Evolutionary conservation across 129 eudicot genomes (phyloP).

Genomic region (Gnaphalium uliginosum): DNA sequence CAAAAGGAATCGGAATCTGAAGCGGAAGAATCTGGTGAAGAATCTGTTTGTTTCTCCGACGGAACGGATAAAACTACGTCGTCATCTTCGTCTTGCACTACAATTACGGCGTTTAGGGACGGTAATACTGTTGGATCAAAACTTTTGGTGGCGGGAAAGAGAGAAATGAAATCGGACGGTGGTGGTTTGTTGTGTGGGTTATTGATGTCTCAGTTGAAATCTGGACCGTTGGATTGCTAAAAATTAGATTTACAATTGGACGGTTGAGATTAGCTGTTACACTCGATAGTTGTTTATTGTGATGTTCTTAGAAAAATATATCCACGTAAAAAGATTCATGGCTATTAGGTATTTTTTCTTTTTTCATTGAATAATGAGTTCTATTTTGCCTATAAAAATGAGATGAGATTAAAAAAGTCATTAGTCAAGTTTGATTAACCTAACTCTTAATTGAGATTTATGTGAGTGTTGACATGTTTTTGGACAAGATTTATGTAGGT

Average conservation of each 20-base stretch:
- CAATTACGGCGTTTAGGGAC: conserved; percentile 59
- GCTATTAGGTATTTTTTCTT: neutral
- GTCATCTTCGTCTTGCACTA: conserved; percentile 56
- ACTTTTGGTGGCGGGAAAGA: conserved; percentile 45
- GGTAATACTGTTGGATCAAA: conserved; percentile 38
- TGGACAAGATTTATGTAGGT: too few species aligned
- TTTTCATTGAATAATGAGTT: too few species aligned
- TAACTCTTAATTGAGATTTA: too few species aligned
- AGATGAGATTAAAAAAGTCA: too few species aligned
- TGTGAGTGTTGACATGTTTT: too few species aligned
- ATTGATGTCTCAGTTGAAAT: conserved; percentile 47
- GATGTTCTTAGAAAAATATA: neutral
- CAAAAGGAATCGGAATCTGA: conserved; percentile 35
- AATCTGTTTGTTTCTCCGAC: conserved; percentile 53
- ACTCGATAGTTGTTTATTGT: too few species aligned
- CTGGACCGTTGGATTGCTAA: conserved; percentile 58
- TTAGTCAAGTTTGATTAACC: too few species aligned
- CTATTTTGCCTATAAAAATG: too few species aligned
- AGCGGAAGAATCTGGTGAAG: conserved; percentile 54
- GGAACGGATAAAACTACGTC: conserved; percentile 70
- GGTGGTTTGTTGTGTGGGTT: conserved; percentile 67
- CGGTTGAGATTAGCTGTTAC: conserved; percentile 30
- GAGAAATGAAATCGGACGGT: conserved; percentile 41
- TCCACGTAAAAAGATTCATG: neutral
- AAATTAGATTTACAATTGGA: conserved; percentile 28